These are phyloP conservation scores for Hypoxylon sp. DNA, from an alignment of 2,329 filamentous ascomycete species.

Conservation along the genomic window DNA sequence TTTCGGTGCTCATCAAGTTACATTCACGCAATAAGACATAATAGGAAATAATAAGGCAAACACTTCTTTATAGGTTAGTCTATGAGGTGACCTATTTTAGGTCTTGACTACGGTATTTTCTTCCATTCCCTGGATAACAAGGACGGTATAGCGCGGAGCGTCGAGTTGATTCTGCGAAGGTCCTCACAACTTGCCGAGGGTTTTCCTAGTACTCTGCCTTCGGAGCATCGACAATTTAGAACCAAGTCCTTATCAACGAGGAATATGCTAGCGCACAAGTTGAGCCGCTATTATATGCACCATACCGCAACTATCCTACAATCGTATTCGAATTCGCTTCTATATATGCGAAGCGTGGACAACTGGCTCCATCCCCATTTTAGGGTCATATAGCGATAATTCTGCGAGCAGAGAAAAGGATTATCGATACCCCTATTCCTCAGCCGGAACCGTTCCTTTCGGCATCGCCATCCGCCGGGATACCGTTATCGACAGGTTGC, in stretches of 20 bases:
- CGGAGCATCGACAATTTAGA: background rate
- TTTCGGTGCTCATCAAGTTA: background rate
- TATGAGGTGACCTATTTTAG: background rate
- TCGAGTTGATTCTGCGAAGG: background rate
- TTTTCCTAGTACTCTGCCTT: background rate
- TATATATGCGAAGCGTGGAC: background rate
- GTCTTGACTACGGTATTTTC: no score
- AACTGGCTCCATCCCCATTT: background rate
- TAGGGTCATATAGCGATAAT: background rate
- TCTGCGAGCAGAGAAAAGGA: background rate
- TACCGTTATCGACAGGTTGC: conserved; percentile 39
- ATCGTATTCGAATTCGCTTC: background rate
- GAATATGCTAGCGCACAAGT: background rate
- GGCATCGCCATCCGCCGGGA: conserved; percentile 36
- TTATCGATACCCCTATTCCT: background rate
- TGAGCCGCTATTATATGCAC: background rate
- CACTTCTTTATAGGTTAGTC: background rate
- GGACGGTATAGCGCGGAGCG: background rate
- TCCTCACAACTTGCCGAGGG: no score
- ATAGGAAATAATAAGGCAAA: background rate
- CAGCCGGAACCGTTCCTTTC: conserved; percentile 22
- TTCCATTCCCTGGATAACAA: no score
- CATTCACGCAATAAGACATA: background rate
- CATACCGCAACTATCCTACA: background rate
- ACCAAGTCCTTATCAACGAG: background rate